Evolutionary conservation across 495 filamentous ascomycete genomes (phyloP), one percentile per base, ranked within the genome.

Genomic region (Annulohypoxylon nitens): DNA sequence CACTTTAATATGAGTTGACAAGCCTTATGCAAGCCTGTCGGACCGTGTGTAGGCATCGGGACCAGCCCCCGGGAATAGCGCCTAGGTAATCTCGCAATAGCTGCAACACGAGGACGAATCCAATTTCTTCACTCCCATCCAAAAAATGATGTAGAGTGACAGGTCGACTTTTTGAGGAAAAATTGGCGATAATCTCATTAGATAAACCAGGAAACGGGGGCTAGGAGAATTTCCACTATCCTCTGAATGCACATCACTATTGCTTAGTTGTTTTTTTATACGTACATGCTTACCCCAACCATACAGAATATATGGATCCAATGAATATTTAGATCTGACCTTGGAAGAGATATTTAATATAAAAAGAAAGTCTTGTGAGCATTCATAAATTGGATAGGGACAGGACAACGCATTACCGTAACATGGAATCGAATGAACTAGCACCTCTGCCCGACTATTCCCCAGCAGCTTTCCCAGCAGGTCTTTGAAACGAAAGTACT

Each of bases 71-170:
- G 60, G 65, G 18, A 37, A 67, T 59, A 63, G 51, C 59, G 53
- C 58, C 59, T 34, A 54, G 14, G 43, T 50, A 67, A 65, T 43
- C 37, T 57, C 62, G 36, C 62, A 65, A 65, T 39, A 65, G 36
- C 37, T 26, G 51, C 41, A 41, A 45, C 47, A 61, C 30, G 14
- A 50, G 47, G 48, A 64, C 57, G 30, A 63, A 61, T 50, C 43
- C 64, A 36, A 68, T 64, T 67, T 71, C 57, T 26, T 71, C 16
- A 2, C 48, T 67, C 45, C 45, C 61, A 48, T 60, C 50, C 14
- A 41, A 36, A 70, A 45, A 33, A 59, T 70, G 54, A 43, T 45
- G 43, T 16, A 2, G 53, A 39, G 33, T 70, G 67, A 64, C 43
- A 60, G 18, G 67, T 70, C 53, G 34, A 39, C 14, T 41, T 58